Base-by-base conservation (phyloP, 306 rosid genomes). In the Neltuma alba region DNA sequence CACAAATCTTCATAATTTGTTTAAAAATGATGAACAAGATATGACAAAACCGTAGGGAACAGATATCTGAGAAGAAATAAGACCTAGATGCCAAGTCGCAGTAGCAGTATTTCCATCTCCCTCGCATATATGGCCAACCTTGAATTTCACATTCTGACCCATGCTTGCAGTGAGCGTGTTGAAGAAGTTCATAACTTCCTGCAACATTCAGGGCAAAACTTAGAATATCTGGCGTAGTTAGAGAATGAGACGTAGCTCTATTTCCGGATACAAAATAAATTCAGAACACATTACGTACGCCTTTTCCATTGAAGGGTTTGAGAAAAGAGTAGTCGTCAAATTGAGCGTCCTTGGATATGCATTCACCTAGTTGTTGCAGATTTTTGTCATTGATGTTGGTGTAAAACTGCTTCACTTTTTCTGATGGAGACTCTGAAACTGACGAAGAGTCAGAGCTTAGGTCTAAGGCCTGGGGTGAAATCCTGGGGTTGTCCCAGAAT, bases 81-180 rank as follows among this genome's bases (percentile, higher is more conserved):
- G 74, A 92, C 97, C 97, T 74, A 92, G 52, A 72, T 89, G 97
- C 97, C 98, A 94, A 45, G 44, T 87, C 6, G 89, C 97, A 34
- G 86, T 88, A 38, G 88, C 98, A 36, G 77, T 79, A 2, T 74
- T 83, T 47, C 81, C 88, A 44, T 88, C 85, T 61, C 90, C 94
- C 87, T 88, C 83, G 20, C 84, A 92, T 60, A 91, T 80, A 58
- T 77, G 61, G 52, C 62, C 67, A 5, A 92, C 58, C 36, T 44
- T 81, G 84, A 94, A 91, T 86, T 82, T 89, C 25, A 94, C 92
- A 83, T 91, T 89, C 47, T 86, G 73, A 5, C 94, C 97, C 97
- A 94, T 90, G 85, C 93, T 78, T 42, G 58, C 76, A 6, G 81
- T 82, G 61, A 94, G 94, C 76, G 81, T 87, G 40, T 87, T 54